Percentiles rank a stretch among this genome's conserved stretches.
Conservation (phyloP, 2,329 filamentous ascomycete genomes). For the Fusarium incarnatum region DNA sequence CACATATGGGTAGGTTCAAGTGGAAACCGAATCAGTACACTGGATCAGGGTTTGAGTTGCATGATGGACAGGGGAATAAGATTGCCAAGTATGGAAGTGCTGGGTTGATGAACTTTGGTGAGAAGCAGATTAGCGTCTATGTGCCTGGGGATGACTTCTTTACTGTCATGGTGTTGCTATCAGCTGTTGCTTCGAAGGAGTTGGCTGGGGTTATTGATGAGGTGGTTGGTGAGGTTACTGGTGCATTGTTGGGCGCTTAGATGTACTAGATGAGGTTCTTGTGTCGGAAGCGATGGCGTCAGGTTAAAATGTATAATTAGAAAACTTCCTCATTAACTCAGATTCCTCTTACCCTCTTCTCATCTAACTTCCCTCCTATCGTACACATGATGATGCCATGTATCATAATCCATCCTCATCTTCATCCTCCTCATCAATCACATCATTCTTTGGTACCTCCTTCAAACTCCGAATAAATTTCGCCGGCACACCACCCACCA, state of each 20-base stretch:
- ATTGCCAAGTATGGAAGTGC: constrained; percentile 40
- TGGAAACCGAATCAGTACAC: constrained; percentile 44
- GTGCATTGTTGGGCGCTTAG: constrained; percentile 9
- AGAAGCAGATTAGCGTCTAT: constrained; percentile 39
- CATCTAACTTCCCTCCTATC: background rate
- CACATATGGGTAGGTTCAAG: constrained; percentile 42
- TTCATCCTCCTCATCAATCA: background rate
- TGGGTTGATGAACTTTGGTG: constrained; percentile 7
- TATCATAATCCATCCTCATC: background rate
- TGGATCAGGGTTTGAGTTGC: constrained; percentile 27
- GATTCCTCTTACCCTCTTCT: background rate
- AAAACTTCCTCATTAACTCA: background rate
- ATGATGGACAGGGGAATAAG: constrained; percentile 31
- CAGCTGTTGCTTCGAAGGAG: constrained; percentile 30
- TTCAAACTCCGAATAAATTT: constrained; percentile 15
- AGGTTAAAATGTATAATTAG: background rate
- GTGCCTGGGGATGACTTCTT: constrained; percentile 41
- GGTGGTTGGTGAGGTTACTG: constrained; percentile 11
- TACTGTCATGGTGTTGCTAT: constrained; percentile 38
- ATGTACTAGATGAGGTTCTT: background rate
- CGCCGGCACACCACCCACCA: constrained; percentile 26
- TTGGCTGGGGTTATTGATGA: constrained; percentile 21
- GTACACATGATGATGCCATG: background rate
- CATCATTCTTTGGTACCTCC: background rate
- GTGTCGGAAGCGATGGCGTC: background rate